Conservation (phyloP, 768 basidiomycete genomes). For the Psilocybe sp. region DNA sequence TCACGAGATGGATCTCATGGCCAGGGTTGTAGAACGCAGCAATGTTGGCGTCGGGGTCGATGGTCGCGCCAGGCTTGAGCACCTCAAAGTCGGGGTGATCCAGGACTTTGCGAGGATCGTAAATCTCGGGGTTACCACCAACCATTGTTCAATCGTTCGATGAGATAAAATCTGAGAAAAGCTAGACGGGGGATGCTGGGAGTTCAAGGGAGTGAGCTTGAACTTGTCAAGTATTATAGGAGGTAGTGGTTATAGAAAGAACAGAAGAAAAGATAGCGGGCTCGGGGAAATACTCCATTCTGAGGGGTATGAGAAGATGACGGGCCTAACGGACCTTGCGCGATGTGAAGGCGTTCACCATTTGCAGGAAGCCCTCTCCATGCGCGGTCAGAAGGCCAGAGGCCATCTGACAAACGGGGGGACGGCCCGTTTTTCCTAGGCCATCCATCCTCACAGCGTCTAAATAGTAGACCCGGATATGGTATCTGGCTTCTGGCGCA, state of each 20-base stretch:
- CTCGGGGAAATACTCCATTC: no score
- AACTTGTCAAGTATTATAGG: no score
- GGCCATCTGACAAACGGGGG: no score
- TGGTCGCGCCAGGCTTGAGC: slow-evolving; percentile 47
- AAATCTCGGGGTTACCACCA: slow-evolving; percentile 42
- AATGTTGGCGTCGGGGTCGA: slow-evolving; percentile 47
- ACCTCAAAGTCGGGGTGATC: slow-evolving; percentile 55
- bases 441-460: no score
- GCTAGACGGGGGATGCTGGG: not conserved
- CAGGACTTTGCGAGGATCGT: slow-evolving; percentile 54
- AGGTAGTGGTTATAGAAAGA: no score
- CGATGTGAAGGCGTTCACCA: no score
- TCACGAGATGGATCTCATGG: slow-evolving; percentile 65
- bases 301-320: no score
- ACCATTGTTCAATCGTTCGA: slow-evolving; percentile 20
- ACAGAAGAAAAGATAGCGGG: no score
- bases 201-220: not conserved
- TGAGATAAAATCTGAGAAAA: slow-evolving; percentile 16
- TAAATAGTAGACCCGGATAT: not conserved
- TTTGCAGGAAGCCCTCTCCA: no score
- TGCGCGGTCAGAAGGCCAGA: no score
- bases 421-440: no score
- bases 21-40: slow-evolving; percentile 64
- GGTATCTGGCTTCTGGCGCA: not conserved
- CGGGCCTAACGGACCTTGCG: no score